These are phyloP conservation scores for Penicillium sclerotigenum DNA, from an alignment of 2,329 filamentous ascomycete species.

Conservation along the genomic window DNA sequence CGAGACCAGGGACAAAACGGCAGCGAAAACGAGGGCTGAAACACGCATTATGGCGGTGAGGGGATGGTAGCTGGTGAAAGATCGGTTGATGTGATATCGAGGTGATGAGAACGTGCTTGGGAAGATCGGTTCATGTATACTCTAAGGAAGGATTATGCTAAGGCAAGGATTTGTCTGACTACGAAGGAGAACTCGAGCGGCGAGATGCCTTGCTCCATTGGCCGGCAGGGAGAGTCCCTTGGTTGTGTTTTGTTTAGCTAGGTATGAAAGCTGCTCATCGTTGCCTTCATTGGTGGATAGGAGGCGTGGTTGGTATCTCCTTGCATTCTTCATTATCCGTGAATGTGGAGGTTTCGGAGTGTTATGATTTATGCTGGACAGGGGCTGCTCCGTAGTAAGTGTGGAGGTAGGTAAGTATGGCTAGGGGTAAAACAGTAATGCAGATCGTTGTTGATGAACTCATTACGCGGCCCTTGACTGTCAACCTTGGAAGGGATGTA, in stretches of 20 bases:
- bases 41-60: conserved; percentile 19
- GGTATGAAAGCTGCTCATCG: conserved; percentile 9
- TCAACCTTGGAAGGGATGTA: conserved; percentile 8
- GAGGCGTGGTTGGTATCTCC: conserved; percentile 14
- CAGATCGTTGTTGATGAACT: neutral
- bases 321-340: conserved; percentile 20
- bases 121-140: conserved; percentile 11
- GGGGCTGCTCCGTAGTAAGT: conserved; percentile 2
- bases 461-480: neutral
- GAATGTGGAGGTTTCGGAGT: conserved; percentile 16
- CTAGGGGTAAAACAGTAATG: conserved; percentile 1
- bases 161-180: neutral
- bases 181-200: conserved; percentile 8
- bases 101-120: neutral
- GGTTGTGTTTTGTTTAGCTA: conserved; percentile 1
- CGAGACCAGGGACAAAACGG: conserved; percentile 18
- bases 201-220: conserved; percentile 16
- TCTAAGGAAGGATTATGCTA: neutral
- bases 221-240: neutral
- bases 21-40: conserved; percentile 12
- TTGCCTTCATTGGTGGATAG: conserved; percentile 12
- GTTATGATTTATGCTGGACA: conserved; percentile 7
- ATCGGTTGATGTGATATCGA: neutral
- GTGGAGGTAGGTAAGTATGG: neutral
- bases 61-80: neutral